phyloP scores from a whole-genome alignment of 495 filamentous ascomycete genomes.

The Oidiodendron maius region DNA sequence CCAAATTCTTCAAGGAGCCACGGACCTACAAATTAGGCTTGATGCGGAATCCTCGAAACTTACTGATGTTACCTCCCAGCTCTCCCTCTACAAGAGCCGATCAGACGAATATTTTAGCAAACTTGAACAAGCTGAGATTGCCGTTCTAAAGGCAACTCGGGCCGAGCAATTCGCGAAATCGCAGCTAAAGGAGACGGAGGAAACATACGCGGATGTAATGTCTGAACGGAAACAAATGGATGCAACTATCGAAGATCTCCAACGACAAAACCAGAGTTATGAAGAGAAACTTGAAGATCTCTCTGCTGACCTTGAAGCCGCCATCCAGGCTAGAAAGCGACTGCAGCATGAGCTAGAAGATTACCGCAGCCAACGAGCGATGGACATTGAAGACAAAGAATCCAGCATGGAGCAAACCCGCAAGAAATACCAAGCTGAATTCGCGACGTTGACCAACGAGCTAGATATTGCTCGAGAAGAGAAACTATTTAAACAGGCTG shows the following conservation, averaged over 20 bases:
- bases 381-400: conserved; percentile 96
- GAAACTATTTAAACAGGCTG: conserved; percentile 52
- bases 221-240: conserved; percentile 91
- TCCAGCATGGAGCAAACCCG: conserved; percentile 93
- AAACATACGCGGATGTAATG: conserved; percentile 84
- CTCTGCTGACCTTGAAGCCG: conserved; percentile 79
- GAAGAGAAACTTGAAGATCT: conserved; percentile 92
- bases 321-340: conserved; percentile 85
- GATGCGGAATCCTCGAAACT: conserved; percentile 84
- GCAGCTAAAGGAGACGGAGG: conserved; percentile 84
- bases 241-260: conserved; percentile 79
- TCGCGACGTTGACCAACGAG: conserved; percentile 81
- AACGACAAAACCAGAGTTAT: conserved; percentile 79
- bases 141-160: conserved; percentile 83
- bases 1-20: conserved; percentile 87
- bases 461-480: conserved; percentile 92
- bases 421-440: conserved; percentile 94
- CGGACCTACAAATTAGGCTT: conserved; percentile 88
- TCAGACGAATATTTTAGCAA: conserved; percentile 97
- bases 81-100: conserved; percentile 85
- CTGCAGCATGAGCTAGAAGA: conserved; percentile 98
- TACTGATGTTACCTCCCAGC: conserved; percentile 74
- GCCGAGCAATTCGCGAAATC: conserved; percentile 92
- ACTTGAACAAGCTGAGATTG: conserved; percentile 93
- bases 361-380: conserved; percentile 89